Conservation (phyloP, 345 rosid species). For the Salix koriyanagi region DNA sequence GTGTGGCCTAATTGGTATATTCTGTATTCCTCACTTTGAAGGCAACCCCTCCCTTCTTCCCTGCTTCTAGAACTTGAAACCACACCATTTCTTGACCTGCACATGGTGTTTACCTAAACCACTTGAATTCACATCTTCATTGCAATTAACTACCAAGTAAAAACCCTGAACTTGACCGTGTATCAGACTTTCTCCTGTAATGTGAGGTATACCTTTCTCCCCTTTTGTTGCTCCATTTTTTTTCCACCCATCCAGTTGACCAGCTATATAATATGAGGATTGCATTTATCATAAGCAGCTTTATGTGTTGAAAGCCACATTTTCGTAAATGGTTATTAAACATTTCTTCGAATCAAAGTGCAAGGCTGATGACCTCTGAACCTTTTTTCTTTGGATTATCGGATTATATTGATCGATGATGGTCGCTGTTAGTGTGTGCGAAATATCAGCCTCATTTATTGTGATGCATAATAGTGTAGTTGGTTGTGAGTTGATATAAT, state of each 20-base stretch:
- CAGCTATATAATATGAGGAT: neutral
- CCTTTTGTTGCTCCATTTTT: neutral
- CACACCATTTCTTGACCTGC: neutral
- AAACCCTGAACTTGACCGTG: neutral
- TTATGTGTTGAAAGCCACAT: neutral
- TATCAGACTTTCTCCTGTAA: neutral
- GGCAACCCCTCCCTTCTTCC: neutral
- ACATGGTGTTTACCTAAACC: neutral
- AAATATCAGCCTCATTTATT: neutral
- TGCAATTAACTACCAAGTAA: neutral
- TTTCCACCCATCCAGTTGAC: neutral
- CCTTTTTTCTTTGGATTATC: neutral
- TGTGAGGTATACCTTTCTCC: neutral
- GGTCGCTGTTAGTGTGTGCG: neutral
- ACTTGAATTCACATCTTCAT: no score
- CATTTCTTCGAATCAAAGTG: no score
- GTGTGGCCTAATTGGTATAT: neutral
- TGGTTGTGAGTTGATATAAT: neutral
- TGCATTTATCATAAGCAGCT: neutral
- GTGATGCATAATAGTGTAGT: neutral
- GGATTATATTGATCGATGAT: neutral
- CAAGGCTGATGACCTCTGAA: neutral
- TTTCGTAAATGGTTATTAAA: neutral
- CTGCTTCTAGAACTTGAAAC: neutral
- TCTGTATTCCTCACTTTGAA: neutral